Evolutionary conservation across 345 rosid genomes (phyloP).

Genomic region (Cardamine chenopodiifolia): DNA sequence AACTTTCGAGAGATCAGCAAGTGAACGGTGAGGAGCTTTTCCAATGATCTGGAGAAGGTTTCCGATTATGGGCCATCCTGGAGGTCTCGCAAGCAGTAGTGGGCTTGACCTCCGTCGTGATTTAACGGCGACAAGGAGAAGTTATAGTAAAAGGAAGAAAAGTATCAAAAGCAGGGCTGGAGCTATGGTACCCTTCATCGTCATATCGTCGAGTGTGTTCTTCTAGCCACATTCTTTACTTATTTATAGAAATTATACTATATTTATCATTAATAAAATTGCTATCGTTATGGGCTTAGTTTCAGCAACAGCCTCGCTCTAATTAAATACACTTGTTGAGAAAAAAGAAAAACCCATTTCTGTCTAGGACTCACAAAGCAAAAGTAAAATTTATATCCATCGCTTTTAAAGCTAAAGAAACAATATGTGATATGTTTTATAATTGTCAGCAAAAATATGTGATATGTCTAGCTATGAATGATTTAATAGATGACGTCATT

Average conservation of each 20-base stretch:
- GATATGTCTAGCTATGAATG: constrained; percentile 17
- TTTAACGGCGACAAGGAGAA: constrained; percentile 39
- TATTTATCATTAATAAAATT: not conserved
- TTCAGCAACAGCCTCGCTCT: not conserved
- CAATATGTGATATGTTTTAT: constrained; percentile 12
- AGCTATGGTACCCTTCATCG: not conserved
- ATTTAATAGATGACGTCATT: not conserved
- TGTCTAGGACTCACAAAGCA: constrained; percentile 23
- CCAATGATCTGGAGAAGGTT: constrained; percentile 31
- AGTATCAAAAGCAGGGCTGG: constrained; percentile 30
- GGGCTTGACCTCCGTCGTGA: constrained; percentile 24
- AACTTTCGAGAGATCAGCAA: constrained; percentile 36
- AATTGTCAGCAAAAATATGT: constrained; percentile 14
- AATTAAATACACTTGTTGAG: constrained; percentile 24
- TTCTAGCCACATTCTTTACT: not conserved
- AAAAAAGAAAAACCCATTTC: not conserved
- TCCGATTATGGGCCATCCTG: constrained; percentile 37
- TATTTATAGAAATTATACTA: constrained; percentile 1
- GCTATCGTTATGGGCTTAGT: constrained; percentile 5
- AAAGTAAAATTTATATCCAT: not conserved
- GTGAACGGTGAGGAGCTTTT: constrained; percentile 37
- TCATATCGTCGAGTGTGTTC: constrained; percentile 1
- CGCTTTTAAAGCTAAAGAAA: constrained; percentile 4
- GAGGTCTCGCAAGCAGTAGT: constrained; percentile 18
- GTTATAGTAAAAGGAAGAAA: constrained; percentile 52